A percentile compares a stretch with the other conserved stretches of the same genome.
phyloP scores from a whole-genome alignment of 371 early-diverging fungal species.

The Capniomyces stellatus region DNA sequence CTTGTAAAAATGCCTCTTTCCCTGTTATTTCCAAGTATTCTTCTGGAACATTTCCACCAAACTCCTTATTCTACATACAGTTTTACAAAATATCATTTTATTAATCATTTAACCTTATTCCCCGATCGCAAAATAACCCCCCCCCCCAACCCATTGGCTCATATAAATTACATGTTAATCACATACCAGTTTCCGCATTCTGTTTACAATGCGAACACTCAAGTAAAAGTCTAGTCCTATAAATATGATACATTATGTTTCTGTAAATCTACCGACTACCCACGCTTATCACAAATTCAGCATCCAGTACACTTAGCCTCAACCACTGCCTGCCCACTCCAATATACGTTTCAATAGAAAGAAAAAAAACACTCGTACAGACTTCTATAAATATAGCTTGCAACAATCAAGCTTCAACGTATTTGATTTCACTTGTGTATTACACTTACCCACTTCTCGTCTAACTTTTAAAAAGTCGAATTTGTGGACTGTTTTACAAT shows the following conservation, averaged over 20 bases:
- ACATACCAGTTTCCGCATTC: conserved; percentile 32
- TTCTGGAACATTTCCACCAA: background rate
- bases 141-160: too few species aligned
- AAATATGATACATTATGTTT: background rate
- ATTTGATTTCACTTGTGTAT: too few species aligned
- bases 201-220: conserved; percentile 69
- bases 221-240: conserved; percentile 64
- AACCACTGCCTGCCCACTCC: conserved; percentile 9
- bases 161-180: too few species aligned
- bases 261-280: background rate
- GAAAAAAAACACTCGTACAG: background rate
- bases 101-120: background rate
- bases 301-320: conserved; percentile 2
- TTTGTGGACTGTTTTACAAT: conserved; percentile 37
- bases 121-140: background rate
- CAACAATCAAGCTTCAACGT: too few species aligned
- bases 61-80: conserved; percentile 14
- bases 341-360: background rate
- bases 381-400: too few species aligned
- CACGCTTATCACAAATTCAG: conserved; percentile 1
- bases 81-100: conserved; percentile 9
- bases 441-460: conserved; percentile 12
- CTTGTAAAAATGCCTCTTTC: conserved; percentile 38
- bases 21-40: conserved; percentile 22
- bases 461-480: conserved; percentile 48